phyloP scores from a whole-genome alignment of 768 basidiomycete genomes.

The Ramaria sp. region DNA sequence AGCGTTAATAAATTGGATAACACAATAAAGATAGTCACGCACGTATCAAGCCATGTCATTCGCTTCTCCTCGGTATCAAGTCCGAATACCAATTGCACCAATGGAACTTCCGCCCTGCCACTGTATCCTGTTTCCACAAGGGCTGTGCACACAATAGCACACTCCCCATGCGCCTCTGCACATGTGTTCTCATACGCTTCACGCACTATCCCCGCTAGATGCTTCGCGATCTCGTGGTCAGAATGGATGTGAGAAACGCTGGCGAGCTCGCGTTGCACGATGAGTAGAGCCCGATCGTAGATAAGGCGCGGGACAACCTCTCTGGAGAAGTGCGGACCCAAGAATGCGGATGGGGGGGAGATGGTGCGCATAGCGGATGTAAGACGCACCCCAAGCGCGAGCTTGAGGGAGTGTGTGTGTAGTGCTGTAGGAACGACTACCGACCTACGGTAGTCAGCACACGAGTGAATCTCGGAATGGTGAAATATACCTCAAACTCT shows the following conservation, averaged over 20 bases:
- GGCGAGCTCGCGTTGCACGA: slow-evolving; percentile 45
- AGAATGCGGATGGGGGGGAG: slow-evolving; percentile 45
- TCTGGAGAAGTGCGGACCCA: slow-evolving; percentile 45
- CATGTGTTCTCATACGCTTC: slow-evolving; percentile 27
- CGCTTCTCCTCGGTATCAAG: slow-evolving; percentile 42
- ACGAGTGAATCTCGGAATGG: not conserved
- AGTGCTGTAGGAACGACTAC: slow-evolving; percentile 39
- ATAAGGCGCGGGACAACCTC: slow-evolving; percentile 39
- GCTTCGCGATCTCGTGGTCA: slow-evolving; percentile 39
- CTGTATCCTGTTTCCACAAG: slow-evolving; percentile 45
- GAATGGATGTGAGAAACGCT: slow-evolving; percentile 38
- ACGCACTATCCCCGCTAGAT: slow-evolving; percentile 42
- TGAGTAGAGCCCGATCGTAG: slow-evolving; percentile 38
- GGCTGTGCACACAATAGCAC: slow-evolving; percentile 45
- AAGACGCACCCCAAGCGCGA: slow-evolving; percentile 44
- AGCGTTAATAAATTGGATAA: not conserved
- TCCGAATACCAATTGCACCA: slow-evolving; percentile 39
- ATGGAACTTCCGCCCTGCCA: slow-evolving; percentile 28
- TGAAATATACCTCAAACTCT: not conserved
- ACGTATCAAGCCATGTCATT: slow-evolving; percentile 41
- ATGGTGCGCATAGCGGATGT: slow-evolving; percentile 50
- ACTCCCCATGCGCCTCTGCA: slow-evolving; percentile 28
- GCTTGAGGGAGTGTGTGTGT: slow-evolving; percentile 27
- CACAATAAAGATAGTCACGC: slow-evolving; percentile 6
- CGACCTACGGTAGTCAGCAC: slow-evolving; percentile 26